Conservation (phyloP, 2,329 filamentous ascomycete species). For the Zymoseptoria crescenta region DNA sequence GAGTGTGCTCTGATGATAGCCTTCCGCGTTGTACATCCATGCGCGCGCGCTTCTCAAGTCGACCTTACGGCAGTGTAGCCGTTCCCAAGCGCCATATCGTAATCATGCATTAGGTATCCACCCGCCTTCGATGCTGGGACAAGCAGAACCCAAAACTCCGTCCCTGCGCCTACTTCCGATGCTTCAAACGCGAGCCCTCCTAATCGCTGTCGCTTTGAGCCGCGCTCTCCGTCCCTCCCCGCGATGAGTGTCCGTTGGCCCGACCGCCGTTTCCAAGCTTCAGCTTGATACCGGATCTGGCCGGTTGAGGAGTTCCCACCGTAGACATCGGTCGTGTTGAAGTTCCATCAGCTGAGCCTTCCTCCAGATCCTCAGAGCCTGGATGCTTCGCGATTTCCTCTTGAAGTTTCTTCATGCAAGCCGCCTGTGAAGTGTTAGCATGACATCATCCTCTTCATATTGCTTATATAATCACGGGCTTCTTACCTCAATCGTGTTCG, state of each 20-base stretch:
- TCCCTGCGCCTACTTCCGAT: not conserved
- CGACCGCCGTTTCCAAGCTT: constrained; percentile 51
- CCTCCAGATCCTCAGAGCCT: constrained; percentile 49
- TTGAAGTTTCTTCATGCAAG: constrained; percentile 45
- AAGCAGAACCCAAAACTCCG: not conserved
- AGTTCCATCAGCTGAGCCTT: constrained; percentile 43
- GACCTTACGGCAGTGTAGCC: not conserved
- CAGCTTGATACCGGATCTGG: constrained; percentile 52
- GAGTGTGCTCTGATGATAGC: too few species aligned
- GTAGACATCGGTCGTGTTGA: constrained; percentile 46
- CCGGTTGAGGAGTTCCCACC: constrained; percentile 53
- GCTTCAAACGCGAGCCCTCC: not conserved
- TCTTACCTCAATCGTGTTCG: constrained; percentile 83
- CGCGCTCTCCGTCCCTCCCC: constrained; percentile 17
- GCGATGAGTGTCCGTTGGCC: constrained; percentile 33
- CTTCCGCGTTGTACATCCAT: not conserved
- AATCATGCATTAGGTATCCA: not conserved
- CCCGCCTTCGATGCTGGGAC: not conserved
- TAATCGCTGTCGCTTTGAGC: not conserved
- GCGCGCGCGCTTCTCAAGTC: not conserved
- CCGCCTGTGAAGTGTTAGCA: constrained; percentile 16
- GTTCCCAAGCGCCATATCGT: not conserved
- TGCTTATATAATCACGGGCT: constrained; percentile 31
- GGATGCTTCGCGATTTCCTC: constrained; percentile 49
- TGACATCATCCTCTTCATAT: not conserved